phyloP scores from a whole-genome alignment of 345 rosid genomes.

The Salix arbutifolia region DNA sequence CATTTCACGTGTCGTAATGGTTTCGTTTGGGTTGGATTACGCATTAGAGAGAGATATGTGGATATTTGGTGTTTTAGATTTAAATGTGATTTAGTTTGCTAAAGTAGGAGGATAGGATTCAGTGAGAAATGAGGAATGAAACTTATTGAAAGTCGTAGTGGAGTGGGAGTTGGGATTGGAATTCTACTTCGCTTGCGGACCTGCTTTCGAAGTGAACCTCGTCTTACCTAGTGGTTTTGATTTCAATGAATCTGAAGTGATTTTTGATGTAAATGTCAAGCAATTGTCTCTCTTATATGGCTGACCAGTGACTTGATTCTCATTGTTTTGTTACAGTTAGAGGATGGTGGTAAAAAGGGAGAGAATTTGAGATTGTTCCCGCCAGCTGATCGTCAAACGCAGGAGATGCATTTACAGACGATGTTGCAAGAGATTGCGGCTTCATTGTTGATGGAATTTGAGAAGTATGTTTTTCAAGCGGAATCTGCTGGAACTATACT shows the following conservation, averaged over 20 bases:
- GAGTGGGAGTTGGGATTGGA: neutral
- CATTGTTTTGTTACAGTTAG: constrained; percentile 55
- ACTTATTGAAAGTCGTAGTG: neutral
- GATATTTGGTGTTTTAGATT: neutral
- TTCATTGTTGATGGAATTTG: constrained; percentile 85
- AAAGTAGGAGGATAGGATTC: neutral
- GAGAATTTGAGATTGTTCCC: constrained; percentile 75
- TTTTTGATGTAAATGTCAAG: neutral
- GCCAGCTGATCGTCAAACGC: constrained; percentile 77
- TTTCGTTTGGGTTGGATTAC: neutral
- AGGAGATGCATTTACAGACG: constrained; percentile 86
- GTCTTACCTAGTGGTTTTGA: neutral
- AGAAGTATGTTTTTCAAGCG: constrained; percentile 86
- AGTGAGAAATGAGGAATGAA: neutral
- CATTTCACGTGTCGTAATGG: neutral
- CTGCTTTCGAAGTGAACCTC: neutral
- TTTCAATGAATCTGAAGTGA: neutral
- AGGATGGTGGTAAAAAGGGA: constrained; percentile 61
- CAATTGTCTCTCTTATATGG: neutral
- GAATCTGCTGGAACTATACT: constrained; percentile 91
- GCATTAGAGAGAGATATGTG: neutral
- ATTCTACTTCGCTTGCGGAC: neutral
- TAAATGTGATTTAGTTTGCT: neutral
- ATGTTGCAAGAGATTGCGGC: constrained; percentile 98
- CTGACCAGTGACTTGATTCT: neutral